Evolutionary conservation across 495 filamentous ascomycete species (phyloP), one percentile per base, ranked within the genome.

Genomic region (Penicilliopsis zonata): DNA sequence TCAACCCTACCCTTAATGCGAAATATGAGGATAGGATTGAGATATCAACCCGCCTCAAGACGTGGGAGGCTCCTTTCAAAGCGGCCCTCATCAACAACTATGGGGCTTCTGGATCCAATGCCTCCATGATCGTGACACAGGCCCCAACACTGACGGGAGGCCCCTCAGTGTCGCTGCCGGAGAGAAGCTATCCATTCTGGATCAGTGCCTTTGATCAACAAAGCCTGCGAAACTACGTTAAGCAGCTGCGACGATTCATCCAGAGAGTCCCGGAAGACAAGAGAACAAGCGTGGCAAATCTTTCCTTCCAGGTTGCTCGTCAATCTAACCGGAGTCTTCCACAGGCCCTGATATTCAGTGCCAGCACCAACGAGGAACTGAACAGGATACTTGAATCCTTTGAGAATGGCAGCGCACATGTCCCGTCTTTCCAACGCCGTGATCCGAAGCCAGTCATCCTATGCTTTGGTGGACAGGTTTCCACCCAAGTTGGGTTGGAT

Each of bases 261-360:
- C 9, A 6, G 5, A 13, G 13, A 28, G 9, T 5, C 5, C 5
- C 26, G 26, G 5, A 8, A 28, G 5, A 6, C 6, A 28, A 28
- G 13, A 24, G n/a, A 7, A 5, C 5, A 6, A 6, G 5, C 6
- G 5, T 28, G 7, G 26, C 26, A 6, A 13, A 68, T 46, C 7
- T 65, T 2, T 53, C 60, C 4, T 68, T 63, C 46, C 55, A 57
- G 29, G 8, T 65, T 1, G 28, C 31, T 18, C 50, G 53, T 5
- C 51, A 58, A 30, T 50, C 41, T n/a, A 61, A 61, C 34, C 46
- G 41, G 13, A 33, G 40, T 9, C 44, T 62, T 10, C 44, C 47
- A 8, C 49, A 45, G 9, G 48, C 38, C 1, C 35, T 57, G 12
- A 29, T 55, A 9, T 54, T 62, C 33, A 57, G 34, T 31, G 43